Conservation (phyloP, 164 flowering plant genomes). For the Warburgia ugandensis region DNA sequence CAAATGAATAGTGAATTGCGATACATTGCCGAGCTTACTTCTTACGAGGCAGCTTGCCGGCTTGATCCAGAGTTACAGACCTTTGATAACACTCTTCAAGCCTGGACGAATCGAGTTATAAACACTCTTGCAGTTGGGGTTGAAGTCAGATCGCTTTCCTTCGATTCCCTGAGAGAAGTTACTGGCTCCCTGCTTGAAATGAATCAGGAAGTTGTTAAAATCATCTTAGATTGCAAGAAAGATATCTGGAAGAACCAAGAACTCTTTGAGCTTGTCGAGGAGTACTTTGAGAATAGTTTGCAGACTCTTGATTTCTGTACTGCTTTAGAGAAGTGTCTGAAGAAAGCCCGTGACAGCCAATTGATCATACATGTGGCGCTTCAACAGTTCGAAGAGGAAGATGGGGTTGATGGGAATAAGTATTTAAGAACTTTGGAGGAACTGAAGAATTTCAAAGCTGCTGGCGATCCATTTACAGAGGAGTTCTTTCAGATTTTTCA, state of each 20-base stretch:
- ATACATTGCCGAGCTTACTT: constrained; percentile 40
- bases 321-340: constrained; percentile 54
- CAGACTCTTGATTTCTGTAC: constrained; percentile 70
- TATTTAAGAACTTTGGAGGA: constrained; percentile 43
- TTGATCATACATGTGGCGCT: constrained; percentile 53
- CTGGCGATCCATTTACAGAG: constrained; percentile 61
- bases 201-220: constrained; percentile 67
- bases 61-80: constrained; percentile 46
- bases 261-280: constrained; percentile 54
- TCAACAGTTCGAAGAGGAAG: constrained; percentile 45
- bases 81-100: constrained; percentile 48
- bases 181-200: constrained; percentile 58
- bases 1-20: constrained; percentile 10
- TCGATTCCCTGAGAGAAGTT: constrained; percentile 58
- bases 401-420: constrained; percentile 17
- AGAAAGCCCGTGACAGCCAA: constrained; percentile 59
- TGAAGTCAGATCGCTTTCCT: constrained; percentile 48
- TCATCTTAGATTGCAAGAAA: constrained; percentile 48
- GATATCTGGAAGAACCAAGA: constrained; percentile 70
- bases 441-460: constrained; percentile 47
- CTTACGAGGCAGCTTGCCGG: constrained; percentile 58
- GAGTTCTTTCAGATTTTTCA: constrained; percentile 53
- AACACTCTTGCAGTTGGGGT: constrained; percentile 43
- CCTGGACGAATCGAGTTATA: constrained; percentile 49
- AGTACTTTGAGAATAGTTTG: constrained; percentile 68